These are phyloP conservation scores for Citrullus amarus DNA, from an alignment of 306 rosid species.

Conservation along the genomic window DNA sequence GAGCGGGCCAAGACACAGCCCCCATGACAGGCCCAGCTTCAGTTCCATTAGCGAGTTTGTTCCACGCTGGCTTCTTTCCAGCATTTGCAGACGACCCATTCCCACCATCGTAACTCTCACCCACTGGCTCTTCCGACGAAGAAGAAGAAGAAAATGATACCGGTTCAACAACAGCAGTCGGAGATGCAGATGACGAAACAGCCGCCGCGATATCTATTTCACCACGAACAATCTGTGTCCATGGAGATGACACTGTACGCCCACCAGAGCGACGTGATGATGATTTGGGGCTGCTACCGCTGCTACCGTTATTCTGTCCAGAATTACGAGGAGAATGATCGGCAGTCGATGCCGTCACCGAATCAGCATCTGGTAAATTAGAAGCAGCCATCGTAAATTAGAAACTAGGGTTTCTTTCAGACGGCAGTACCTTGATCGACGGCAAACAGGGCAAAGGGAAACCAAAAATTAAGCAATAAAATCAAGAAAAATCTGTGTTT, in stretches of 20 bases:
- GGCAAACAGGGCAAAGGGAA: not conserved
- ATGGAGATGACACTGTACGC: slow-evolving; percentile 25
- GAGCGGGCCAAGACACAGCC: slow-evolving; percentile 56
- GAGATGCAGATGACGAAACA: slow-evolving; percentile 18
- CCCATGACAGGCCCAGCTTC: slow-evolving; percentile 62
- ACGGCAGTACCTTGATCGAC: slow-evolving; percentile 36
- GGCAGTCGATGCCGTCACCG: slow-evolving; percentile 7
- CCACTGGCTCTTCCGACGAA: slow-evolving; percentile 26
- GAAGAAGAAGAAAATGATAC: slow-evolving; percentile 12
- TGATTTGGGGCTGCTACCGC: slow-evolving; percentile 17
- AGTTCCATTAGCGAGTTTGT: slow-evolving; percentile 46
- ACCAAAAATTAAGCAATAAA: slow-evolving; percentile 9
- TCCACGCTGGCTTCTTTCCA: slow-evolving; percentile 65
- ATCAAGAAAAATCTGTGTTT: not conserved
- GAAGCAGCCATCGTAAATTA: slow-evolving; percentile 29
- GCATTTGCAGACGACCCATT: slow-evolving; percentile 21
- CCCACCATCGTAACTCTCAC: slow-evolving; percentile 30
- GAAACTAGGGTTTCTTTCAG: slow-evolving; percentile 24
- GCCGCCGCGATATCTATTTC: slow-evolving; percentile 41
- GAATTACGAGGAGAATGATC: slow-evolving; percentile 32
- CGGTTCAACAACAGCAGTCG: slow-evolving; percentile 24
- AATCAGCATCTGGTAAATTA: not conserved
- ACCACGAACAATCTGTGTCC: slow-evolving; percentile 48
- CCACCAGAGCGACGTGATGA: slow-evolving; percentile 23
- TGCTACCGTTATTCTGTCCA: slow-evolving; percentile 9